Base-by-base conservation (phyloP, 2,329 filamentous ascomycete species). In the Penicillium brevicompactum region DNA sequence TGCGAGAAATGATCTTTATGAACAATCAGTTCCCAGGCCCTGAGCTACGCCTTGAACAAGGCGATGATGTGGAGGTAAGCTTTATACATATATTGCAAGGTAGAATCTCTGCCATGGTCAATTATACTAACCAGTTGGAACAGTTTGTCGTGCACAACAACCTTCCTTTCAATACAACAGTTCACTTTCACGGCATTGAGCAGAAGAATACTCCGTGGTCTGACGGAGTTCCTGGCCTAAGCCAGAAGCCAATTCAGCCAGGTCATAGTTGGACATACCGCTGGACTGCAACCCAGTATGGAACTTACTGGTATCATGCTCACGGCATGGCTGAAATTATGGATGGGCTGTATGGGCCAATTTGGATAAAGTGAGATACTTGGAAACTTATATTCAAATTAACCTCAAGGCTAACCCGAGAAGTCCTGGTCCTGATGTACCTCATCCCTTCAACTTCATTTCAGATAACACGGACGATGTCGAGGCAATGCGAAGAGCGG, bases 181-280 rank as follows among this genome's bases (percentile, higher is more conserved):
- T 73, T n/a, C 70, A 73, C 46, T 73, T 67, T 49, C 70, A 72
- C 47, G 75, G 75, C 22, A 71, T 85, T 31, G 78, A 67, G 56
- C 80, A 82, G 73, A 57, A 67, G 2, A 70, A 71, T 16, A 85
- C 82, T 0, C 81, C 82, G 0, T 85, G 82, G 82, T 78, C 83
- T 0, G 84, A 87, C 54, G 84, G 84, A 18, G 80, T 84, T 0
- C 80, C 82, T 1, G 84, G 84, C 1, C 68, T 86, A 2, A 78
- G 79, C 0, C 84, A 87, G 62, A 74, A 73, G 6, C 72, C 78
- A 6, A 84, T 87, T 49, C 67, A 73, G 8, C 78, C 83, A 0
- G 80, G 80, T 1, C 67, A 67, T 6, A 75, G 66, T 27, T 87
- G 80, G 63, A 73, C 71, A 1, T 83, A 87, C 61, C 73, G 73